Conservation (phyloP, 2,329 filamentous ascomycete species). For the Cryphonectria japonica region DNA sequence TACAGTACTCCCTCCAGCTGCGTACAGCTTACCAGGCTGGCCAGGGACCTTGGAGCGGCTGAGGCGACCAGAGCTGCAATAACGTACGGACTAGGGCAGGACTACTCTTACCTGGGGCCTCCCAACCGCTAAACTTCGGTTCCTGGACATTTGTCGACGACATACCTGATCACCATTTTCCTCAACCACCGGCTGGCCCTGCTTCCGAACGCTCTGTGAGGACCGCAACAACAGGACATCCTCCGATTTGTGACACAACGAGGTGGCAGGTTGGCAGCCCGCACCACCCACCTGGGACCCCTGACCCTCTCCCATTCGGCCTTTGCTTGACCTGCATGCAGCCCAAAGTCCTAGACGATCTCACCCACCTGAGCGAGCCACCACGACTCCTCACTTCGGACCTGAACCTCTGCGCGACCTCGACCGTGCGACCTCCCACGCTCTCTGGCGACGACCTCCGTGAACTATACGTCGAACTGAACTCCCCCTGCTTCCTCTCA, state of each 20-base stretch:
- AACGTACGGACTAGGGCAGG: not conserved
- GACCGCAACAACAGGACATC: not conserved
- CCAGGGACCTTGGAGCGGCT: not conserved
- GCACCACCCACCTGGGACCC: not conserved
- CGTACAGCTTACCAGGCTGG: not conserved
- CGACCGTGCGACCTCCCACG: not conserved
- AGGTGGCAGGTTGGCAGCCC: conserved; percentile 16
- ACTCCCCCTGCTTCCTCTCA: not conserved
- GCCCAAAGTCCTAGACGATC: conserved; percentile 20
- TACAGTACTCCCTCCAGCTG: not conserved
- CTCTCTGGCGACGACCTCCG: not conserved
- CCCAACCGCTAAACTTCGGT: not conserved
- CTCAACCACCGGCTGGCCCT: not conserved
- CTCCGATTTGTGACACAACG: conserved; percentile 19
- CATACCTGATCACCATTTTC: not conserved
- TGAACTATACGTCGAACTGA: not conserved
- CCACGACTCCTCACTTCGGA: conserved; percentile 22
- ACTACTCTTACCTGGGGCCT: not conserved
- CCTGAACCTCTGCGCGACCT: conserved; percentile 18
- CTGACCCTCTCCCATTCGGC: not conserved
- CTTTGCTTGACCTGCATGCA: conserved; percentile 14
- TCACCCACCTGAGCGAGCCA: conserved; percentile 17
- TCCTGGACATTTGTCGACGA: not conserved
- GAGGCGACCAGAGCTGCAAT: not conserved
- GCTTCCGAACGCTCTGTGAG: not conserved